Conservation (phyloP, 192 early-diverging fungal species). For the Backusella parvicylindrica region DNA sequence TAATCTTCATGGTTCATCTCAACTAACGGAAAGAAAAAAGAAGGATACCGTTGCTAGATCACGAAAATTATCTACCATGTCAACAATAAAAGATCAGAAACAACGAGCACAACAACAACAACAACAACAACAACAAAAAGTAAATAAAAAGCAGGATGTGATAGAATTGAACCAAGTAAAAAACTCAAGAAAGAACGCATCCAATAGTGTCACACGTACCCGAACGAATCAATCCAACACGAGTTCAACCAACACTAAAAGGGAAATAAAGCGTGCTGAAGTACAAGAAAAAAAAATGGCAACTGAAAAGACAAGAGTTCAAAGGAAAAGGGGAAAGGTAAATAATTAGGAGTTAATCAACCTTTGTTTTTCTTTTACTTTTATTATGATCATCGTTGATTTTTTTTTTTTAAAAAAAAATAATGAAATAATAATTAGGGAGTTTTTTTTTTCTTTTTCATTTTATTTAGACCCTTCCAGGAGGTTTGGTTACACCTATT, state of each 20-base stretch:
- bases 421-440: background rate
- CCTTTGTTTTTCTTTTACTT: background rate
- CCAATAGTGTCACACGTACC: background rate
- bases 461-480: slow-evolving; percentile 14
- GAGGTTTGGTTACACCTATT: slow-evolving; percentile 7
- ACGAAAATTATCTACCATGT: background rate
- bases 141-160: background rate
- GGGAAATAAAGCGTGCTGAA: background rate
- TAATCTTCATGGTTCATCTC: background rate
- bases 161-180: background rate
- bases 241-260: background rate
- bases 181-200: background rate
- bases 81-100: background rate
- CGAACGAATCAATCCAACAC: background rate
- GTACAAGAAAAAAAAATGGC: background rate
- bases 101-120: background rate
- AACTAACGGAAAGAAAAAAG: background rate
- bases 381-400: background rate
- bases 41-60: background rate
- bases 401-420: background rate
- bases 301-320: background rate
- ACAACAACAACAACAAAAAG: background rate
- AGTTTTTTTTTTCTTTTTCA: background rate
- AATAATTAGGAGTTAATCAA: background rate
- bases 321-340: slow-evolving; percentile 6